Conservation (phyloP, 2,329 filamentous ascomycete species). For the Cordyceps farinosa region DNA sequence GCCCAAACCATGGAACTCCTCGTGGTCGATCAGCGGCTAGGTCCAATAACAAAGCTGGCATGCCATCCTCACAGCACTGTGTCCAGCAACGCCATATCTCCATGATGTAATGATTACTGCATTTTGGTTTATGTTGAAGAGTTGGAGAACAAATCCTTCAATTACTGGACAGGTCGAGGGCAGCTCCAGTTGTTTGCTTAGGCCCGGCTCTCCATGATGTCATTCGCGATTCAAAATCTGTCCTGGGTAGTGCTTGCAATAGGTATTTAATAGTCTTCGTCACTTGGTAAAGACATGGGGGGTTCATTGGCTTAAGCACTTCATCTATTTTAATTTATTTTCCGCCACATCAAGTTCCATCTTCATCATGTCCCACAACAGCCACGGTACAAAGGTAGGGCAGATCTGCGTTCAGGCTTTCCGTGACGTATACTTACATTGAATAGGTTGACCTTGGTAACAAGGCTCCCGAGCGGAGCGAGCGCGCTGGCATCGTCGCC, state of each 20-base stretch:
- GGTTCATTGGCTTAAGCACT: background rate
- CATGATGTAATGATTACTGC: conserved; percentile 15
- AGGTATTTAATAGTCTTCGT: background rate
- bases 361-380: background rate
- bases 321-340: background rate
- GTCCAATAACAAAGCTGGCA: background rate
- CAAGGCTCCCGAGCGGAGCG: conserved; percentile 50
- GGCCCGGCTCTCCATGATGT: background rate
- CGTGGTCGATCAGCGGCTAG: background rate
- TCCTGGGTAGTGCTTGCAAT: too few relatives aligned
- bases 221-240: background rate
- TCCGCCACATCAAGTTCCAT: background rate
- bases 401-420: background rate
- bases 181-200: background rate
- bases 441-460: conserved; percentile 43
- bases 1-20: background rate
- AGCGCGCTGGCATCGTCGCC: conserved; percentile 61
- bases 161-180: background rate
- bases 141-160: background rate
- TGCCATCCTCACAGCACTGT: background rate
- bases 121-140: background rate
- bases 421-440: background rate
- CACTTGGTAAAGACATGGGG: background rate
- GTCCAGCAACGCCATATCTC: background rate
- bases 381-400: conserved; percentile 6